Evolutionary conservation across 2,329 filamentous ascomycete genomes (phyloP), one percentile per base, ranked within the genome.

Genomic region (Aspergillus quadricinctus): DNA sequence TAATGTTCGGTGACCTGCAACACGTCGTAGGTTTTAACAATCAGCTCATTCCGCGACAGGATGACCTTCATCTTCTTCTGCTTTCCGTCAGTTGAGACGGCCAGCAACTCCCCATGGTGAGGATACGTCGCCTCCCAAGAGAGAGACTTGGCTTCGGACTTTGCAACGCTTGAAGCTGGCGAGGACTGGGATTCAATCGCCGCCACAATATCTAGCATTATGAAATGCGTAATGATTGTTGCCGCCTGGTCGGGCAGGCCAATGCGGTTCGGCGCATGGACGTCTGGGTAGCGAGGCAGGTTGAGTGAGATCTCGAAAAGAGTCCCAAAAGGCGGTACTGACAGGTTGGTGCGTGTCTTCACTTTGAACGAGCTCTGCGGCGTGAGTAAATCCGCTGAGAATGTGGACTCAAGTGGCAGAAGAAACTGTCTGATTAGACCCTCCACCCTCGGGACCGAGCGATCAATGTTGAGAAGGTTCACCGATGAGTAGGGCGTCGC

Each of bases 361-460:
- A 79, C 69, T 25, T 63, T 71, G 55, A 78, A 71, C 10, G 69
- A 74, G 56, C 67, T 70, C 23, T 62, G 58, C n/a, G 66, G 59
- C 2, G 67, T 69, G 40, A 66, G 53, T 41, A 82, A 65, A 1
- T 65, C 64, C 9, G 75, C 69, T 1, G 67, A 70, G 37, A 77
- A 72, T 3, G 72, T 72, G 1, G 76, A 76, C 59, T 80, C 76
- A 1, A 80, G 67, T 8, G 74, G 73, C 4, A 69, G 65, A 8
- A 77, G 68, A 54, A 82, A 75, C 1, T 70, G 64, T 40, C 71
- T 67, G 2, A 81, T 64, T 1, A 79, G 69, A 1, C 66, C 60
- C 60, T 82, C 80, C 21, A 75, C 69, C 27, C 59, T 62, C 5
- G 66, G 52, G 3, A 61, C 25, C 14, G 53, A 48, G 5, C 11